A percentile compares a stretch with the other conserved stretches of the same genome.
Evolutionary conservation across 1,284 basidiomycete species (phyloP).

Genomic region (Papiliotrema fonsecae): DNA sequence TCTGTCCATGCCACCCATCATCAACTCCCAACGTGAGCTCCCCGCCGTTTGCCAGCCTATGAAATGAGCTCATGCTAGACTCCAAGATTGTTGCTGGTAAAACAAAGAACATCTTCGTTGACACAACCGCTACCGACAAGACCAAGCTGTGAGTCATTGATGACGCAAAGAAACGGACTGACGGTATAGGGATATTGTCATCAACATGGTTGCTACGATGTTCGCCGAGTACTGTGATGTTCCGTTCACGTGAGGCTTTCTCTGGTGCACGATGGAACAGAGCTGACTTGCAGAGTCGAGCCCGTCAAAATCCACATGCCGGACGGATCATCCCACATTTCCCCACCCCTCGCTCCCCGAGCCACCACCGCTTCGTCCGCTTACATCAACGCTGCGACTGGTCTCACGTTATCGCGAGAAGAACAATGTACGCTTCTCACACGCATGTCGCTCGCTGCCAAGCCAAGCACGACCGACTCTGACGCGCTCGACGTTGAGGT

Average conservation of each 20-base stretch:
- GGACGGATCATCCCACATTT: slow-evolving; percentile 69
- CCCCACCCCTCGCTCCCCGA: slow-evolving; percentile 73
- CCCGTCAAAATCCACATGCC: slow-evolving; percentile 77
- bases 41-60: slow-evolving; percentile 7
- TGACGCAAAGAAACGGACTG: not conserved
- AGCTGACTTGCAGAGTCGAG: slow-evolving; percentile 66
- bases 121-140: slow-evolving; percentile 95
- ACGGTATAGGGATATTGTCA: slow-evolving; percentile 63
- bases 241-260: slow-evolving; percentile 80
- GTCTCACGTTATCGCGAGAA: slow-evolving; percentile 58
- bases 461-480: slow-evolving; percentile 51
- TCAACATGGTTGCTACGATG: slow-evolving; percentile 92
- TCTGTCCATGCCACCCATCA: slow-evolving; percentile 96
- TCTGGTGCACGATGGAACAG: no score
- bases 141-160: slow-evolving; percentile 65
- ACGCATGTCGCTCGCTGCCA: slow-evolving; percentile 49
- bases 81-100: slow-evolving; percentile 89
- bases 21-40: slow-evolving; percentile 73
- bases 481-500: slow-evolving; percentile 67
- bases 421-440: slow-evolving; percentile 40
- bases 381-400: slow-evolving; percentile 95
- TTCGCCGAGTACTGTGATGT: slow-evolving; percentile 94
- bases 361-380: slow-evolving; percentile 71
- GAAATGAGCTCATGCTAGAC: slow-evolving; percentile 44
- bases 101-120: slow-evolving; percentile 93